Conservation (phyloP, 2,329 filamentous ascomycete genomes). For the Fusarium irregulare region DNA sequence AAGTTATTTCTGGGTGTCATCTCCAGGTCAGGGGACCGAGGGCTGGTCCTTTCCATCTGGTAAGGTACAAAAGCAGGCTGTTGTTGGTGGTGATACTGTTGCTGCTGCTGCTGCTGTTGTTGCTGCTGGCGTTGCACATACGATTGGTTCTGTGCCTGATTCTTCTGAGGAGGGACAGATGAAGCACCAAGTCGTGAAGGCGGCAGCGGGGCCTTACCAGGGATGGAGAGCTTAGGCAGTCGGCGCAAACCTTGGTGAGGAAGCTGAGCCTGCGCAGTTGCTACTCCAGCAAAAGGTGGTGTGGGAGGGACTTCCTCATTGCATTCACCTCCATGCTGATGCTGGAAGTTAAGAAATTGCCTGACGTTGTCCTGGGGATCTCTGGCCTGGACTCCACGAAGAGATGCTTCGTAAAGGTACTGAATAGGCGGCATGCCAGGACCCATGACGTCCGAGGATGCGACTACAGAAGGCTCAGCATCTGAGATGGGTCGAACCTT, state of each 20-base stretch:
- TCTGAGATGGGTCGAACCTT: constrained; percentile 77
- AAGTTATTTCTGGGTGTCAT: constrained; percentile 69
- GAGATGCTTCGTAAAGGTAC: constrained; percentile 77
- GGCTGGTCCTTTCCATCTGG: constrained; percentile 63
- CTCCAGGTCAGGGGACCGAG: constrained; percentile 66
- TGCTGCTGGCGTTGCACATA: constrained; percentile 34
- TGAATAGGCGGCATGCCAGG: constrained; percentile 74
- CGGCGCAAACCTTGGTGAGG: constrained; percentile 67
- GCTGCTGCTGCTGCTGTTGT: constrained; percentile 15
- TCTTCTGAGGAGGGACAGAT: constrained; percentile 44
- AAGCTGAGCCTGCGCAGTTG: constrained; percentile 55
- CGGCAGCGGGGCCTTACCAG: constrained; percentile 51
- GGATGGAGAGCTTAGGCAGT: constrained; percentile 73
- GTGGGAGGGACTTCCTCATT: constrained; percentile 71
- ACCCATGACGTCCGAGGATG: constrained; percentile 90
- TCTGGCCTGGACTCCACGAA: constrained; percentile 75
- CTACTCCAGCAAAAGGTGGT: constrained; percentile 72
- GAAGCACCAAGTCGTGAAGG: constrained; percentile 45
- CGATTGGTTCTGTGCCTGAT: constrained; percentile 41
- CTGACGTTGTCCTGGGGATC: constrained; percentile 94
- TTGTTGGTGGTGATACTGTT: neutral
- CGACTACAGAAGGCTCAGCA: constrained; percentile 82
- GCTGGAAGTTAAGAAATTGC: constrained; percentile 88
- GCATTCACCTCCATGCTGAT: constrained; percentile 59
- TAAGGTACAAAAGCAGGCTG: constrained; percentile 59